phyloP scores from a whole-genome alignment of 148 eudicot genomes.

The Vaccinium myrtillus region DNA sequence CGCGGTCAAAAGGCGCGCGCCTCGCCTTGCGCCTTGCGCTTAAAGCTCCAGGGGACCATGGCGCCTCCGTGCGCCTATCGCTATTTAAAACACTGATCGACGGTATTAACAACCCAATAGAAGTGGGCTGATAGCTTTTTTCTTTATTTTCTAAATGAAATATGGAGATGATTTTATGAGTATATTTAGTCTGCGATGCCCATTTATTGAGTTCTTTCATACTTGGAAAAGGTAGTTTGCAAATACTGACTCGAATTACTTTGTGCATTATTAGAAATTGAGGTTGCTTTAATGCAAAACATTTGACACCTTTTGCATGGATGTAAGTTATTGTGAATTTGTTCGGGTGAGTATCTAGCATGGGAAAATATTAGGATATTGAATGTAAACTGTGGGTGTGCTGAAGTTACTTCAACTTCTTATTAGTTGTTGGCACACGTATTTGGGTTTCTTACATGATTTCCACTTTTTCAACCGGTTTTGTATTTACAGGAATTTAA shows the following conservation, averaged over 20 bases:
- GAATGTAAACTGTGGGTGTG: background rate
- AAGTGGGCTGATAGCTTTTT: background rate
- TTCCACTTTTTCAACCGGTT: background rate
- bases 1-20: too few species aligned
- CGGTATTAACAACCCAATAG: background rate
- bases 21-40: too few species aligned
- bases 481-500: constrained; percentile 59
- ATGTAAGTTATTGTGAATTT: background rate
- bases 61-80: too few species aligned
- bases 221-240: background rate
- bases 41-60: too few species aligned
- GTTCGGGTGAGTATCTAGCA: background rate
- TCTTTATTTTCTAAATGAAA: background rate
- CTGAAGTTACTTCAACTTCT: background rate
- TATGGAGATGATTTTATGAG: background rate
- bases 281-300: background rate
- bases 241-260: background rate
- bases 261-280: background rate
- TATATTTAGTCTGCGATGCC: background rate
- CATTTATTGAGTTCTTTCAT: background rate
- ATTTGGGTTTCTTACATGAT: background rate
- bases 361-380: background rate
- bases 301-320: background rate
- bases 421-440: background rate
- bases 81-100: too few species aligned